Percentiles rank a stretch among this genome's conserved stretches.
Evolutionary conservation across 2,329 filamentous ascomycete genomes (phyloP).

Genomic region (Xylaria polymorpha): DNA sequence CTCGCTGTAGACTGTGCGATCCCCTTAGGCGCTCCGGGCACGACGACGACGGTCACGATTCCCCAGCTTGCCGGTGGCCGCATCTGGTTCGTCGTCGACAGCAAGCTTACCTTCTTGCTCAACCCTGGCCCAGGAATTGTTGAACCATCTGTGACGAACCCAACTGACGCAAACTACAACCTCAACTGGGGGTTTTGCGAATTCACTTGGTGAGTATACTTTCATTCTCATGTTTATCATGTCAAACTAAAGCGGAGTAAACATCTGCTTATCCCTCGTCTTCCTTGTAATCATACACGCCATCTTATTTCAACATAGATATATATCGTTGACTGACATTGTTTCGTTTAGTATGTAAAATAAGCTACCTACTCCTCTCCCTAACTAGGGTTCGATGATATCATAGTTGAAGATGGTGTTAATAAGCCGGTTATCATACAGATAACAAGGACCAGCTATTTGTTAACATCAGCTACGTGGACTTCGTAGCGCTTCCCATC

Average conservation of each 20-base stretch:
- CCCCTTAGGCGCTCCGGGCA: slow-evolving; percentile 69
- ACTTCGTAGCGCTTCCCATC: slow-evolving; percentile 77
- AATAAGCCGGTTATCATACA: slow-evolving; percentile 52
- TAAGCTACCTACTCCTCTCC: not conserved
- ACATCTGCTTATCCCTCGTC: not conserved
- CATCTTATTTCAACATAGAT: not conserved
- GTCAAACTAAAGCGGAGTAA: not conserved
- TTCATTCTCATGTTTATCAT: not conserved
- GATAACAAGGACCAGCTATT: slow-evolving; percentile 71
- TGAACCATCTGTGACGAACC: slow-evolving; percentile 78
- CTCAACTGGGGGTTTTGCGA: slow-evolving; percentile 75
- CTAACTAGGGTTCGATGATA: too few species aligned
- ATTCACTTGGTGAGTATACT: slow-evolving; percentile 37
- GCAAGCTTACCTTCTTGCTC: slow-evolving; percentile 72
- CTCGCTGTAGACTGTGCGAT: slow-evolving; percentile 72
- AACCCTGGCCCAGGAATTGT: slow-evolving; percentile 80
- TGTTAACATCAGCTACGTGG: slow-evolving; percentile 78
- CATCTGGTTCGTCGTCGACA: slow-evolving; percentile 75
- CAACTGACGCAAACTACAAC: slow-evolving; percentile 70
- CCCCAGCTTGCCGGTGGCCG: slow-evolving; percentile 77
- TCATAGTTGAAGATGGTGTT: not conserved
- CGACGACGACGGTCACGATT: slow-evolving; percentile 69
- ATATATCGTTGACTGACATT: slow-evolving; percentile 12
- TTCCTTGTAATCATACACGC: not conserved
- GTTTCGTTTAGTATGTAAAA: slow-evolving; percentile 30